Evolutionary conservation across 2,329 filamentous ascomycete species (phyloP).

Genomic region (Ophiostoma ulmi): DNA sequence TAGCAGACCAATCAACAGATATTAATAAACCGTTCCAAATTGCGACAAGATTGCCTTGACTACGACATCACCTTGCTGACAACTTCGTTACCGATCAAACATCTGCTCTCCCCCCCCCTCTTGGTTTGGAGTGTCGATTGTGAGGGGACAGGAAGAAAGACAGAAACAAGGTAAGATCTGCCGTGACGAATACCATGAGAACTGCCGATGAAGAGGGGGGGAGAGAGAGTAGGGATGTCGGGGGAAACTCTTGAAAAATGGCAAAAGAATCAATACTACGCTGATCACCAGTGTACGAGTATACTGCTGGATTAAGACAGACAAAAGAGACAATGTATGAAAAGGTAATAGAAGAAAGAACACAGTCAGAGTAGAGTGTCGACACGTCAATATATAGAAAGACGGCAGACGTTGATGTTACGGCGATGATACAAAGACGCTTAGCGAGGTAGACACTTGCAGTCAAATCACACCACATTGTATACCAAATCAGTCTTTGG

Average conservation of each 20-base stretch:
- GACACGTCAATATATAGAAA: not conserved
- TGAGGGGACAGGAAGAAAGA: not conserved
- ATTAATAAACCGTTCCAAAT: not conserved
- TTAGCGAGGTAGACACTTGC: not conserved
- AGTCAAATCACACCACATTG: not conserved
- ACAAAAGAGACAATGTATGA: not conserved
- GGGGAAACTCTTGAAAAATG: not conserved
- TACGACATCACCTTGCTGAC: not conserved
- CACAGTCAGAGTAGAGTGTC: not conserved
- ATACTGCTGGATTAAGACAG: not conserved
- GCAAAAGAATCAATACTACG: constrained; percentile 2
- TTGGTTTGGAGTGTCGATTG: not conserved
- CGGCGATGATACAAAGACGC: not conserved
- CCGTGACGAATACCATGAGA: not conserved
- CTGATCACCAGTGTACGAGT: not conserved
- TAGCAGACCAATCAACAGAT: not conserved
- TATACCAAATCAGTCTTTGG: not conserved
- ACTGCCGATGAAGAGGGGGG: constrained; percentile 2
- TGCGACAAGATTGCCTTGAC: not conserved
- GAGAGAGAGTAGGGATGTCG: not conserved
- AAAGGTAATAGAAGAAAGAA: not conserved
- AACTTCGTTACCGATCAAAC: not conserved
- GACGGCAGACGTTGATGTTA: not conserved
- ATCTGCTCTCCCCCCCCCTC: not conserved
- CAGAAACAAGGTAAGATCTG: not conserved